phyloP scores from a whole-genome alignment of 1,284 basidiomycete species.

The Ustilago tritici region DNA sequence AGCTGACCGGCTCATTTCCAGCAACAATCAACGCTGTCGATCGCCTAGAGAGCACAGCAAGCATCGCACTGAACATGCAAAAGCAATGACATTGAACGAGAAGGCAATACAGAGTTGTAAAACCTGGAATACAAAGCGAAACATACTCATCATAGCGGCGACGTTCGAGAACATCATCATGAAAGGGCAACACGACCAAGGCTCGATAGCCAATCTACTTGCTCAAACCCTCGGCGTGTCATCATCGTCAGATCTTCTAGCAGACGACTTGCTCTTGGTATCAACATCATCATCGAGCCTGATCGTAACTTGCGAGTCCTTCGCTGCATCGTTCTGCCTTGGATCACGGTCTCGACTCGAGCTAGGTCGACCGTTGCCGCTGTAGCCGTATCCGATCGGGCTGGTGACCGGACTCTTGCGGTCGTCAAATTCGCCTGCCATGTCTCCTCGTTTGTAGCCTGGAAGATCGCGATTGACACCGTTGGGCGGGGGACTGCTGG shows the following conservation, averaged over 20 bases:
- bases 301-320: slow-evolving; percentile 45
- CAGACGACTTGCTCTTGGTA: slow-evolving; percentile 22
- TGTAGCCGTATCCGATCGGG: slow-evolving; percentile 29
- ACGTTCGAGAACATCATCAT: background rate
- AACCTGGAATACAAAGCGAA: background rate
- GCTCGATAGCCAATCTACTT: background rate
- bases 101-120: background rate
- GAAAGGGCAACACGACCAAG: background rate
- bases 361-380: slow-evolving; percentile 27
- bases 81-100: slow-evolving; percentile 1
- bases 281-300: slow-evolving; percentile 38
- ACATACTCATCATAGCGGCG: background rate
- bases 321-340: slow-evolving; percentile 42
- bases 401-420: slow-evolving; percentile 41
- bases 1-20: too few species aligned
- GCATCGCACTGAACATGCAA: background rate
- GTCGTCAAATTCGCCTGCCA: slow-evolving; percentile 47
- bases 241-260: slow-evolving; percentile 34
- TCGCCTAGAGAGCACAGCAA: background rate
- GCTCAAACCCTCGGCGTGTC: slow-evolving; percentile 42
- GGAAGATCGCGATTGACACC: slow-evolving; percentile 37
- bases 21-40: too few species aligned
- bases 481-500: slow-evolving; percentile 31
- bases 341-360: slow-evolving; percentile 34
- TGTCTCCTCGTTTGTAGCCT: slow-evolving; percentile 40